phyloP scores from a whole-genome alignment of 179 eudicot genomes.

The Corrigiola litoralis region DNA sequence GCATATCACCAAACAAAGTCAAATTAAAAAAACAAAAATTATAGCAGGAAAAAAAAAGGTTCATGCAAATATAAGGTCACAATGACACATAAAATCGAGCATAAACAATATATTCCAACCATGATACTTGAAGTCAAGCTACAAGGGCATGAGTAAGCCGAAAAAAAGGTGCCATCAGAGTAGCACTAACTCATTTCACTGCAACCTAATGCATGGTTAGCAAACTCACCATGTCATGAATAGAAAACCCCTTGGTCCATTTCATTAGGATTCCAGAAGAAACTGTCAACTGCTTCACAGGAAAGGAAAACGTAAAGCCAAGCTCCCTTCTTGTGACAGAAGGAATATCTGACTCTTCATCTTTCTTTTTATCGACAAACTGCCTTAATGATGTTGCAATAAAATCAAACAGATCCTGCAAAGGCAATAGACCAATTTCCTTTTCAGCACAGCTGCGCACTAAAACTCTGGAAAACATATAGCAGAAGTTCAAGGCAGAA shows the following conservation, averaged over 20 bases:
- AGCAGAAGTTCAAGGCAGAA: background rate
- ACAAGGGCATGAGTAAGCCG: too few relatives aligned
- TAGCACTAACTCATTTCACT: too few relatives aligned
- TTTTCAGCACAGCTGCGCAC: slow-evolving; percentile 24
- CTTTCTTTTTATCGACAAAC: slow-evolving; percentile 56
- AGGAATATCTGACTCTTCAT: slow-evolving; percentile 27
- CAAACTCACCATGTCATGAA: slow-evolving; percentile 71
- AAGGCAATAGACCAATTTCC: background rate
- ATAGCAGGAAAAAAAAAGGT: too few relatives aligned
- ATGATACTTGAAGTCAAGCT: too few relatives aligned
- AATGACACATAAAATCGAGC: too few relatives aligned
- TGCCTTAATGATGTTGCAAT: slow-evolving; percentile 56
- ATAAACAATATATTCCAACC: too few relatives aligned
- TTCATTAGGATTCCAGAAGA: slow-evolving; percentile 69
- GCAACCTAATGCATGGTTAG: background rate
- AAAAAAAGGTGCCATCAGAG: too few relatives aligned
- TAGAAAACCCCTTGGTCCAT: slow-evolving; percentile 89
- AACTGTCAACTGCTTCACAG: slow-evolving; percentile 72
- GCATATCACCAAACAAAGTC: background rate
- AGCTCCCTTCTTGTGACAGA: slow-evolving; percentile 49
- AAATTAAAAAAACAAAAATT: background rate
- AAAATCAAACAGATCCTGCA: slow-evolving; percentile 82
- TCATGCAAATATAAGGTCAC: too few relatives aligned
- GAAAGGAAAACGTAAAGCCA: slow-evolving; percentile 93
- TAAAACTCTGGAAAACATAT: background rate